Evolutionary conservation across 1,284 basidiomycete genomes (phyloP), one percentile per base, ranked within the genome.

Genomic region (Cutaneotrichosporon dermatis): DNA sequence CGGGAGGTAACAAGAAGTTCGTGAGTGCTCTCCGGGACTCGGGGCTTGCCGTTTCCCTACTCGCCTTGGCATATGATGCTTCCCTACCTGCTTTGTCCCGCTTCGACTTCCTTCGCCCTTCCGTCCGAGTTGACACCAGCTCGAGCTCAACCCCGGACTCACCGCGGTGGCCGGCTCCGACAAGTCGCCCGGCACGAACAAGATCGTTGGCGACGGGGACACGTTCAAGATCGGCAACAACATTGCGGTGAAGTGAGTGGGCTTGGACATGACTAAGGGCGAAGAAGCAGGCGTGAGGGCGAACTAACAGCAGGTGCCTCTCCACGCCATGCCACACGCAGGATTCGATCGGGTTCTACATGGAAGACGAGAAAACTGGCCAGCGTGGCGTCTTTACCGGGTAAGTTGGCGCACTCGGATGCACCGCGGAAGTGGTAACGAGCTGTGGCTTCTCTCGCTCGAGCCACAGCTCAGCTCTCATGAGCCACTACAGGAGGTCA

Each of bases 291-390:
- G 25, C 25, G 25, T 25, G 25, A 25, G 25, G 12, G 39, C 39
- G 8, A 35, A 39, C 54, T 59, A 8, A 56, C 49, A 34, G 44
- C 51, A 91, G 89, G 74, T 90, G 88, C 76, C 78, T 93, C 15
- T 87, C 90, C 11, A 99, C 94, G 0, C 95, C 94, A 0, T 96
- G 93, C 78, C 95, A 98, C 76, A 98, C 95, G 1, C 90, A 92
- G 73, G 95, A 98, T 77, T 95, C 92, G 45, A 94, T 95, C 71
- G 95, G 90, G 79, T 98, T 87, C 81, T 84, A 88, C 75, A 82
- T 88, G 57, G 88, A 88, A 43, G 81, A 83, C 78, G 66, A 80
- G 41, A 85, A 85, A 65, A 84, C 86, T 0, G 85, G 86, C 45
- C 70, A 82, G 68, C 76, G 79, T 37, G 89, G 82, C 12, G 91